Evolutionary conservation across 805 yeast genomes (phyloP).

Genomic region (Lachancea sp.): DNA sequence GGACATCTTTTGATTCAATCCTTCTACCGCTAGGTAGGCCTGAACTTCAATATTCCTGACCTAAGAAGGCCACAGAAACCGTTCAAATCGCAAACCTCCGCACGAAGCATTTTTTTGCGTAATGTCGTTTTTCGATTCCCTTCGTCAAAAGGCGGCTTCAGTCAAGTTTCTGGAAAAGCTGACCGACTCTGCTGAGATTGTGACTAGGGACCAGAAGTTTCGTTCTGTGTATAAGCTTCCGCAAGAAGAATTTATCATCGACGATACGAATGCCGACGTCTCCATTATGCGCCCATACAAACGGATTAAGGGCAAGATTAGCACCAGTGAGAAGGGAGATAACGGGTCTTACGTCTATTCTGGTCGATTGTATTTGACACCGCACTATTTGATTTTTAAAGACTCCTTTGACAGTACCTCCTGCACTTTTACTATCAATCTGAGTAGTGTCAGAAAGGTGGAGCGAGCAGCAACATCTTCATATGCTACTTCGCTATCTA

Average conservation of each 20-base stretch:
- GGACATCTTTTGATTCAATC: too few relatives aligned
- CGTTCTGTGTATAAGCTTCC: constrained; percentile 67
- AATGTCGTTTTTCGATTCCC: constrained; percentile 43
- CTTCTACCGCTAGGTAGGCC: too few relatives aligned
- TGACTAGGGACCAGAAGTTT: constrained; percentile 64
- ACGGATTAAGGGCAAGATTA: constrained; percentile 6
- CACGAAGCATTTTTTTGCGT: neutral
- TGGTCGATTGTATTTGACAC: constrained; percentile 67
- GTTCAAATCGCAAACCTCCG: neutral
- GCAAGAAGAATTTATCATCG: constrained; percentile 55
- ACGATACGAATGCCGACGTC: constrained; percentile 63
- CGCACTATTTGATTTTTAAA: constrained; percentile 67
- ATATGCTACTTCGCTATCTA: constrained; percentile 70
- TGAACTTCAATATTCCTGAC: too few relatives aligned
- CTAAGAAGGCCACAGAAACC: too few relatives aligned
- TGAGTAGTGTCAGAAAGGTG: constrained; percentile 74
- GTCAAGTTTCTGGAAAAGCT: constrained; percentile 38
- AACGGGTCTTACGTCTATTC: constrained; percentile 37
- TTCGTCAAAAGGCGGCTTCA: constrained; percentile 43
- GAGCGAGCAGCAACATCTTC: constrained; percentile 76
- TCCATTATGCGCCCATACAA: constrained; percentile 29
- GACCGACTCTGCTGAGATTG: constrained; percentile 34
- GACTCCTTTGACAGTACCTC: constrained; percentile 63
- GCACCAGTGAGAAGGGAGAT: constrained; percentile 5
- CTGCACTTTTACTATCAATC: constrained; percentile 63